Evolutionary conservation across 2,329 filamentous ascomycete species (phyloP).

Genomic region (Clonostachys solani): DNA sequence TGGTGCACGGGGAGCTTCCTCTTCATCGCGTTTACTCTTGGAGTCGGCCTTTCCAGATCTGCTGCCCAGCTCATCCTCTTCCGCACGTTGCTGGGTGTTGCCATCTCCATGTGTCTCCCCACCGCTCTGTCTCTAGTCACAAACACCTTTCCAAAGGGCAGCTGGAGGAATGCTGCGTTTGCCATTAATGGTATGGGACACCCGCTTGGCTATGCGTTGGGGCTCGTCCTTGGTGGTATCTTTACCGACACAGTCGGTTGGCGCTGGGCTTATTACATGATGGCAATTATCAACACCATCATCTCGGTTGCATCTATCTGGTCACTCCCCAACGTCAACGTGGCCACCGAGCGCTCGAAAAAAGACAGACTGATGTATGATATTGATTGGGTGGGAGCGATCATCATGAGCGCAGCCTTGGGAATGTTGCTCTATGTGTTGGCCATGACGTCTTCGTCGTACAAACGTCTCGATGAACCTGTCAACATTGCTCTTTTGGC

Average conservation of each 20-base stretch:
- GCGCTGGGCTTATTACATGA: constrained; percentile 38
- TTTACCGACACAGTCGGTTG: constrained; percentile 42
- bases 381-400: constrained; percentile 49
- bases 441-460: constrained; percentile 33
- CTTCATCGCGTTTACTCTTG: constrained; percentile 23
- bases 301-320: constrained; percentile 28
- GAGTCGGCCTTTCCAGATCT: constrained; percentile 21
- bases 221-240: constrained; percentile 43
- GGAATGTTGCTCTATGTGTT: constrained; percentile 48
- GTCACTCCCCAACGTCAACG: constrained; percentile 20
- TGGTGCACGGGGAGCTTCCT: constrained; percentile 25
- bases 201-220: constrained; percentile 41
- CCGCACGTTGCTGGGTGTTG: constrained; percentile 23
- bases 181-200: constrained; percentile 38
- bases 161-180: constrained; percentile 33
- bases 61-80: constrained; percentile 30
- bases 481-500: constrained; percentile 38
- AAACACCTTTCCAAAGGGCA: constrained; percentile 25
- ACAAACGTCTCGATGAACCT: constrained; percentile 29
- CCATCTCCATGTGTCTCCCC: constrained; percentile 30
- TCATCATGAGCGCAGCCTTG: constrained; percentile 36
- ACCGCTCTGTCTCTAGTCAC: constrained; percentile 29
- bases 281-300: constrained; percentile 26
- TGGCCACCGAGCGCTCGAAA: constrained; percentile 15
- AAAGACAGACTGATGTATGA: constrained; percentile 22